Base-by-base conservation (phyloP, 495 filamentous ascomycete species). In the Penicillium egyptiacum region DNA sequence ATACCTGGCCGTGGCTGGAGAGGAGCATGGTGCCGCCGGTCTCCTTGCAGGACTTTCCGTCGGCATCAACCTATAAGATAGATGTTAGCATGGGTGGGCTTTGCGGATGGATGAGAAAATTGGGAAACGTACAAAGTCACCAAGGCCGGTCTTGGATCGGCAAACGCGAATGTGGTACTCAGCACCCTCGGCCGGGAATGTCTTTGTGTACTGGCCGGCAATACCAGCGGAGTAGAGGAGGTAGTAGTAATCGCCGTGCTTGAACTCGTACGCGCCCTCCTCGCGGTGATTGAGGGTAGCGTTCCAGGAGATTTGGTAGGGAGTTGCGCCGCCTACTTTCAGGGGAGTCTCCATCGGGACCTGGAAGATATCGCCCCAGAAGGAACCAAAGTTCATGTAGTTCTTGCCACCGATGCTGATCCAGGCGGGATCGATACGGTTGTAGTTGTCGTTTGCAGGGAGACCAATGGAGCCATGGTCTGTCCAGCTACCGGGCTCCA, bases 141-240 rank as follows among this genome's bases (percentile, higher is more conserved):
- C 81, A 8, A 74, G 81, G 0, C 78, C 79, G 14, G 68, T 72
- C 6, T 66, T 67, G 3, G 80, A 83, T 8, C 86, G 76, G 62
- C 87, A 89, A 0, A 85, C 85, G 63, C 77, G 70, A 64, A 91
- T 83, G 57, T 78, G 81, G 64, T 91, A 90, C 72, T 90, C 88
- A 9, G 70, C 76, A 0, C 87, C 86, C 0, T 68, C 50, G 0
- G 81, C 68, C 3, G 87, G 86, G 33, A 62, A 66, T 31, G 46
- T 70, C 6, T 62, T 50, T 45, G 77, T 79, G 59, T 84, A 85
- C 1, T 75, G 75, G 54, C 86, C 88, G 59, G 87, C 90, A 23
- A 70, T 63, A 1, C 88, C 88, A 26, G 76, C 72, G 44, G 81
- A 85, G 71, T 82, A 88, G 60, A 88, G 85, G 2, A 91, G 70